Evolutionary conservation across 2,329 filamentous ascomycete species (phyloP).

Genomic region (Diaporthe australafricana): DNA sequence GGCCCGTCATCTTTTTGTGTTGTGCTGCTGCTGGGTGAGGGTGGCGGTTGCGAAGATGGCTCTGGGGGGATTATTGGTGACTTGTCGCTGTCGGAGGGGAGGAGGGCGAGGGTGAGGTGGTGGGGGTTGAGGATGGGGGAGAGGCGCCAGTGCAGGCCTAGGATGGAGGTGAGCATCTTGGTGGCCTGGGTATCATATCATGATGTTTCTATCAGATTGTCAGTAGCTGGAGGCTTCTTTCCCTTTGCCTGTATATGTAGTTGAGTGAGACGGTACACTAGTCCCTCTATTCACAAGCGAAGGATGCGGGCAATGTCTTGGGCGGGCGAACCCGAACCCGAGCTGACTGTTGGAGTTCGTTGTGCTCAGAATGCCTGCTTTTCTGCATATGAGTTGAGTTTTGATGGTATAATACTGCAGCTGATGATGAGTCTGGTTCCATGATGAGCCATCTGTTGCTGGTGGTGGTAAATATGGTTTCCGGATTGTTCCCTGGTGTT

Average conservation of each 20-base stretch:
- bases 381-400: background rate
- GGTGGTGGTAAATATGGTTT: background rate
- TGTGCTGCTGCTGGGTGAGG: background rate
- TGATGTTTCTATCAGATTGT: background rate
- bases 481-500: too few relatives aligned
- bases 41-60: background rate
- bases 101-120: background rate
- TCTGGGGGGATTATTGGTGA: background rate
- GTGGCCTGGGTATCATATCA: background rate
- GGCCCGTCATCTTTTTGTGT: background rate
- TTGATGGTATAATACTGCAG: background rate
- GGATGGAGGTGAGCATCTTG: background rate
- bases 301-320: background rate
- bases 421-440: too few relatives aligned
- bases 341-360: background rate
- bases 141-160: conserved; percentile 2
- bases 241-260: background rate
- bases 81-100: background rate
- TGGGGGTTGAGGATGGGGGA: background rate
- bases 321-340: background rate
- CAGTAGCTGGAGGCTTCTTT: background rate
- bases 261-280: background rate
- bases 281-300: background rate
- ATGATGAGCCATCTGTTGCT: too few relatives aligned
- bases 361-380: background rate